Conservation (phyloP, 2,329 filamentous ascomycete species). For the Cladophialophora psammophila region DNA sequence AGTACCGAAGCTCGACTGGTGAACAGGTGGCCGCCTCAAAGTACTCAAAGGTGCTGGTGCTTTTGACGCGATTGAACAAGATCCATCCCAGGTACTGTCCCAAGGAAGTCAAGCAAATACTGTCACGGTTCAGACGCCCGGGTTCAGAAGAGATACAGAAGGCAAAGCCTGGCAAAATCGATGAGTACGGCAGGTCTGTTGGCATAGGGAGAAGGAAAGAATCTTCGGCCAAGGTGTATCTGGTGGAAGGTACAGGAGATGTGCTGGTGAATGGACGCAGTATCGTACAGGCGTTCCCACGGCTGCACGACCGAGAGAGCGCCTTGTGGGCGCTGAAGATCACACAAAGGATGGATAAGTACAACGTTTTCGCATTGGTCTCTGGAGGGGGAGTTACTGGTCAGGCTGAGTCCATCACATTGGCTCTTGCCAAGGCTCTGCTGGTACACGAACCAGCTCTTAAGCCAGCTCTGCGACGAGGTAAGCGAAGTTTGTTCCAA, state of each 20-base stretch:
- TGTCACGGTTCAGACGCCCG: constrained; percentile 75
- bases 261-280: constrained; percentile 88
- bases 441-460: constrained; percentile 89
- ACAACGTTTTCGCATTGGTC: constrained; percentile 90
- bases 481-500: constrained; percentile 63
- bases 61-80: constrained; percentile 80
- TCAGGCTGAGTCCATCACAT: constrained; percentile 90
- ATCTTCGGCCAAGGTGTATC: constrained; percentile 80
- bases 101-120: constrained; percentile 67
- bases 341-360: constrained; percentile 87
- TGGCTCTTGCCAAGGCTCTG: constrained; percentile 87
- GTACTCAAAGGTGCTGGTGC: constrained; percentile 76
- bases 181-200: constrained; percentile 77
- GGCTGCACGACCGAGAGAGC: constrained; percentile 92
- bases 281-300: constrained; percentile 80
- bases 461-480: constrained; percentile 85
- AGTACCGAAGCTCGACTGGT: constrained; percentile 75
- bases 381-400: constrained; percentile 90
- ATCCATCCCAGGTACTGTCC: constrained; percentile 84
- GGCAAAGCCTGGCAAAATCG: constrained; percentile 70
- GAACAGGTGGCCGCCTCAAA: constrained; percentile 78
- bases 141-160: constrained; percentile 74
- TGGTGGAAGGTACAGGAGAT: constrained; percentile 93
- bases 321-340: constrained; percentile 88
- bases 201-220: constrained; percentile 88